Percentiles rank a stretch among this genome's conserved stretches.
Conservation (phyloP, 2,329 filamentous ascomycete genomes). For the Neofusicoccum cordaticola region DNA sequence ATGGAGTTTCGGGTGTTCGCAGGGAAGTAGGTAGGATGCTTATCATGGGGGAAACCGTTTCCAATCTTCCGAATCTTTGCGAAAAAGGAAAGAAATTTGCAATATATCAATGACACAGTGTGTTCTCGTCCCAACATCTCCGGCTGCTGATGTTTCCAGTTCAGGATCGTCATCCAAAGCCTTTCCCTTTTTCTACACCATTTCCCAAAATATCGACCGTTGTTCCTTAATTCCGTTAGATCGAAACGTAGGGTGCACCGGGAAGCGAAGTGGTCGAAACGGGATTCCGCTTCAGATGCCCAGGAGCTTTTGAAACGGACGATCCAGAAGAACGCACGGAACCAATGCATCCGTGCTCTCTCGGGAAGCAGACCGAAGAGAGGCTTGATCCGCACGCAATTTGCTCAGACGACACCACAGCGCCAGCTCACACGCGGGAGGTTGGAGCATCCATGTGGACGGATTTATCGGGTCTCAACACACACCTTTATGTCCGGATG, state of each 20-base stretch:
- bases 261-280: slow-evolving; percentile 2
- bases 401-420: neutral
- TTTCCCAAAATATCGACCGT: neutral
- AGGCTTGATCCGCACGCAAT: neutral
- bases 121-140: neutral
- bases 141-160: neutral
- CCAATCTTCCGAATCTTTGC: neutral
- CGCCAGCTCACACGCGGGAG: neutral
- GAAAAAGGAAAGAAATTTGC: slow-evolving; percentile 7
- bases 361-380: neutral
- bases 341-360: neutral
- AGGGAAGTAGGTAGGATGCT: neutral
- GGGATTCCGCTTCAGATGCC: neutral
- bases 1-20: slow-evolving; percentile 11
- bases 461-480: neutral
- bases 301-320: neutral
- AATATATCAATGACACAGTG: slow-evolving; percentile 1
- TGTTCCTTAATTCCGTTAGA: neutral
- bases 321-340: slow-evolving; percentile 3
- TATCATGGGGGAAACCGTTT: neutral
- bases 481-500: neutral
- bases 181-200: neutral
- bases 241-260: slow-evolving; percentile 13
- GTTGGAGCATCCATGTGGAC: neutral
- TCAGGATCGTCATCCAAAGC: neutral